Evolutionary conservation across 2,329 filamentous ascomycete genomes (phyloP).

Genomic region (Aspergillus costaricaensis): DNA sequence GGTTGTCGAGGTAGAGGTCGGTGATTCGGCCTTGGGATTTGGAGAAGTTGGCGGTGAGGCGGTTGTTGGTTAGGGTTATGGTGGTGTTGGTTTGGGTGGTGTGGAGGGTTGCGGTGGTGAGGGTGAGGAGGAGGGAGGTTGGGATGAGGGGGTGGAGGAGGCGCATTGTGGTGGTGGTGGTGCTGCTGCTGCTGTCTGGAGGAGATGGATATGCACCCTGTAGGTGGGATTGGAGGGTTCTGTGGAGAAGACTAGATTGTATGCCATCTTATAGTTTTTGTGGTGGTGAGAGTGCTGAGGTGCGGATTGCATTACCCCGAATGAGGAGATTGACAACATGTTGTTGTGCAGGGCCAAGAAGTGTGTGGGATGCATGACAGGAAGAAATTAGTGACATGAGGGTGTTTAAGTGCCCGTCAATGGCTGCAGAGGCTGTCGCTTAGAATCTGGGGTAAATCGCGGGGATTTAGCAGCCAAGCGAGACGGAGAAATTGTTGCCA

Average conservation of each 20-base stretch:
- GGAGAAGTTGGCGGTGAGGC: slow-evolving; percentile 47
- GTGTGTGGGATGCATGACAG: not conserved
- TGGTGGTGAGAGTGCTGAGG: not conserved
- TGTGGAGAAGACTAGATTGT: not conserved
- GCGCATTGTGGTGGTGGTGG: slow-evolving; percentile 12
- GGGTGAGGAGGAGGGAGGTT: slow-evolving; percentile 10
- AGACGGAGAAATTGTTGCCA: not conserved
- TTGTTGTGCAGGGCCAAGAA: not conserved
- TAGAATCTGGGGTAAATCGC: slow-evolving; percentile 14
- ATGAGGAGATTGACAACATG: not conserved
- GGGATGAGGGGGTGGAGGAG: slow-evolving; percentile 2
- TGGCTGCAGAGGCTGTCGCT: not conserved
- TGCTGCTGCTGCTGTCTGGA: too few species aligned
- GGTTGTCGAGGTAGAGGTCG: slow-evolving; percentile 48
- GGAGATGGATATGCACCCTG: too few species aligned
- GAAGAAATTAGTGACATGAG: not conserved
- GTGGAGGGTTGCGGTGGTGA: slow-evolving; percentile 20
- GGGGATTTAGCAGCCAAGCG: slow-evolving; percentile 15
- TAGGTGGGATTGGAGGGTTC: not conserved
- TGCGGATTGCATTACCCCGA: not conserved
- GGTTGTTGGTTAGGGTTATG: slow-evolving; percentile 46
- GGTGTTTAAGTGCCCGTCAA: not conserved
- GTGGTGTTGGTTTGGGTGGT: slow-evolving; percentile 22
- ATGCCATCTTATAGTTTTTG: not conserved
- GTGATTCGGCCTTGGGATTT: slow-evolving; percentile 48